Evolutionary conservation across 371 early-diverging fungal species (phyloP).

Genomic region (Mortierella sp.): DNA sequence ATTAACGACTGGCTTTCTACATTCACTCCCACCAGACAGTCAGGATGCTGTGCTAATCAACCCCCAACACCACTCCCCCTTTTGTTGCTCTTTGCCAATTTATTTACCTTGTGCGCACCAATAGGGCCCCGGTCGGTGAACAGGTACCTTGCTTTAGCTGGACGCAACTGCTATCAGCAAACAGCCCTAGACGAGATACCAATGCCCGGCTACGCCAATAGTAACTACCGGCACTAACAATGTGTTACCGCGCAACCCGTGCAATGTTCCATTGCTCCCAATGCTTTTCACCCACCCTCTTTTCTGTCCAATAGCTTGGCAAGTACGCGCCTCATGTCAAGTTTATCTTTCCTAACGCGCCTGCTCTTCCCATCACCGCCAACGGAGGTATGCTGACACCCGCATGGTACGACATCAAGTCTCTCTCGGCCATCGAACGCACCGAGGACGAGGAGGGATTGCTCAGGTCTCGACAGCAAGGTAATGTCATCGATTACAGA

Average conservation of each 20-base stretch:
- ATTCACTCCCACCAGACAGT: not conserved
- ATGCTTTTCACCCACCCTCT: too few species aligned
- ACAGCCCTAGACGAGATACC: not conserved
- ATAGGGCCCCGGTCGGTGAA: constrained; percentile 70
- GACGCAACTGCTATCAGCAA: not conserved
- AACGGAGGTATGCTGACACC: constrained; percentile 93
- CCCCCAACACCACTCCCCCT: too few species aligned
- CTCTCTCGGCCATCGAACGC: constrained; percentile 64
- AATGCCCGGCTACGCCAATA: not conserved
- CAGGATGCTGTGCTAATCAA: not conserved
- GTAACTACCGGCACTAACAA: not conserved
- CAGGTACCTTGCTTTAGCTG: constrained; percentile 58
- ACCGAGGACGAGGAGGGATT: constrained; percentile 87
- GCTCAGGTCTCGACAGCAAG: constrained; percentile 68
- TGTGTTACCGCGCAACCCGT: not conserved
- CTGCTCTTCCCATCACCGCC: constrained; percentile 83
- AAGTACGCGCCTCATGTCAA: constrained; percentile 81
- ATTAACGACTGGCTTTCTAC: not conserved
- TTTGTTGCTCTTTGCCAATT: not conserved
- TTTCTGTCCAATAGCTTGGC: constrained; percentile 19
- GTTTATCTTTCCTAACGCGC: constrained; percentile 91
- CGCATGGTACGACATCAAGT: constrained; percentile 83
- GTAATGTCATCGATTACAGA: constrained; percentile 53
- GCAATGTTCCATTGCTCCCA: not conserved
- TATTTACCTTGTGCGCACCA: not conserved